Conservation (phyloP, 495 filamentous ascomycete genomes). For the Astrocystis sublimbata region DNA sequence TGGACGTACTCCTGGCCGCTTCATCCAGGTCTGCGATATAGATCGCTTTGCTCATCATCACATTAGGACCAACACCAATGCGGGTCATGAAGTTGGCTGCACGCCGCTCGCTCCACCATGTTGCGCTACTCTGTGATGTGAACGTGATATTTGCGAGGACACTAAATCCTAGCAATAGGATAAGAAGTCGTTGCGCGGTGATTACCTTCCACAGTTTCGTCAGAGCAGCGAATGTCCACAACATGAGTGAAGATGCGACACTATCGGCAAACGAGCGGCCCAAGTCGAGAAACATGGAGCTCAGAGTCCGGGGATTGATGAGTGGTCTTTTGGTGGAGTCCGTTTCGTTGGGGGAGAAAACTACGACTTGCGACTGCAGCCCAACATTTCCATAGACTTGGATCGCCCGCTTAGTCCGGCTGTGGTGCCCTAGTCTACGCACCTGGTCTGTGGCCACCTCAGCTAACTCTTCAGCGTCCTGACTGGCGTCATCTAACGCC, state of each 20-base stretch:
- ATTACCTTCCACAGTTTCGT: constrained; percentile 66
- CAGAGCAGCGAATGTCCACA: constrained; percentile 66
- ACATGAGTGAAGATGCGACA: constrained; percentile 68
- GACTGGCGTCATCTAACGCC: constrained; percentile 75
- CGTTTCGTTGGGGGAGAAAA: constrained; percentile 56
- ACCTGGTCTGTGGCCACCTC: constrained; percentile 89
- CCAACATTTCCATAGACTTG: constrained; percentile 88
- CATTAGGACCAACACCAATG: constrained; percentile 75
- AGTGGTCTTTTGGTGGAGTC: constrained; percentile 49
- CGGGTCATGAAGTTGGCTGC: constrained; percentile 76
- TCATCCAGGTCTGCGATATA: constrained; percentile 82
- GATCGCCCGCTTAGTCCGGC: constrained; percentile 85
- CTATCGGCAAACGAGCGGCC: constrained; percentile 67
- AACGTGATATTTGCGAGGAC: constrained; percentile 69
- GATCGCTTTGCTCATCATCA: constrained; percentile 80
- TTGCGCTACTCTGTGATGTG: constrained; percentile 62
- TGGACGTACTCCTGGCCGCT: constrained; percentile 45
- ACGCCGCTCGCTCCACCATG: constrained; percentile 84
- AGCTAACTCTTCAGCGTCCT: constrained; percentile 80
- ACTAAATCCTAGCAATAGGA: constrained; percentile 67
- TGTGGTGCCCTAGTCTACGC: constrained; percentile 74
- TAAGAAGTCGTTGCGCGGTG: constrained; percentile 72
- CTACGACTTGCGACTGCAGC: constrained; percentile 63
- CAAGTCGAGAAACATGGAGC: constrained; percentile 69
- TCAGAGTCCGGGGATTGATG: constrained; percentile 67